phyloP scores from a whole-genome alignment of 2,329 filamentous ascomycete species.

The Phialocephala sp. region DNA sequence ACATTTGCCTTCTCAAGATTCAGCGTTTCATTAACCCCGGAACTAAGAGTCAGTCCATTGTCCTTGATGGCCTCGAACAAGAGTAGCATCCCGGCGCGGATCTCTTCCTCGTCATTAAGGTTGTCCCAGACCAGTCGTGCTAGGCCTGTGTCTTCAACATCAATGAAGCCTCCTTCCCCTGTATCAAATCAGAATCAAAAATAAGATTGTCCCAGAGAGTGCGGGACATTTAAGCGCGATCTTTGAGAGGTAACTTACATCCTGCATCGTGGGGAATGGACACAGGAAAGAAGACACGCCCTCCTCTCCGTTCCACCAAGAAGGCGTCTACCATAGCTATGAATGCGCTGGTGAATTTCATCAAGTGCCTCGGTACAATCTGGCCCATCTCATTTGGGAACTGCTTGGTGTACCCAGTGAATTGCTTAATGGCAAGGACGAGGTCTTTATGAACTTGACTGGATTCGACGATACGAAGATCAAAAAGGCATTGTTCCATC shows the following conservation, averaged over 20 bases:
- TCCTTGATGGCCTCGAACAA: slow-evolving; percentile 13
- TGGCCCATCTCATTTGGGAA: slow-evolving; percentile 8
- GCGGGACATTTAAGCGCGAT: background rate
- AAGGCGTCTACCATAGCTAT: slow-evolving; percentile 16
- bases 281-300: slow-evolving; percentile 18
- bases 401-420: slow-evolving; percentile 20
- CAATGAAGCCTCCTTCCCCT: background rate
- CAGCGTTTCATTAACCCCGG: background rate
- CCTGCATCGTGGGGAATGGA: slow-evolving; percentile 15
- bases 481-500: background rate
- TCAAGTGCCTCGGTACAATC: background rate
- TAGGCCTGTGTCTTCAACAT: background rate
- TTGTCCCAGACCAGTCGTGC: background rate
- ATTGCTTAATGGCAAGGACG: background rate
- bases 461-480: background rate
- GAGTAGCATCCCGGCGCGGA: background rate
- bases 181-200: background rate
- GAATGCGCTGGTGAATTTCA: slow-evolving; percentile 11
- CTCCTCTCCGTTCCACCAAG: slow-evolving; percentile 9
- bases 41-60: background rate
- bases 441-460: background rate
- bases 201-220: background rate
- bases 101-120: background rate
- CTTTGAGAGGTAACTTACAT: slow-evolving; percentile 1
- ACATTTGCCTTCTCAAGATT: slow-evolving; percentile 1